These are phyloP conservation scores for Calamus simplicifolius DNA, from an alignment of 176 grass and related monocot genomes.

Conservation along the genomic window DNA sequence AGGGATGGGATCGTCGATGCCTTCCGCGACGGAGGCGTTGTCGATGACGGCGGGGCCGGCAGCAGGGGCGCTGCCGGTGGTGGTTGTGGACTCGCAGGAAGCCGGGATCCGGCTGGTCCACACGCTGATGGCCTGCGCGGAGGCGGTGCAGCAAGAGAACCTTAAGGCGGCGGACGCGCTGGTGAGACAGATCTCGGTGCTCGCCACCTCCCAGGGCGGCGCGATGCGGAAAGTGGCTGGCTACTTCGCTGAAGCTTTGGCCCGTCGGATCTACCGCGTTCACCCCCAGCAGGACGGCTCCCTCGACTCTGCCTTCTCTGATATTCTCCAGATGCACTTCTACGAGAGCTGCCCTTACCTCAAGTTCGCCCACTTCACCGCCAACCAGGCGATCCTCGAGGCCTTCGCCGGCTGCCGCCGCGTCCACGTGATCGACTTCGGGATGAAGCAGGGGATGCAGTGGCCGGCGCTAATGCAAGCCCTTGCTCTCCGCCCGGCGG, in stretches of 20 bases:
- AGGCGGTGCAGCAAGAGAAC: slow-evolving; percentile 90
- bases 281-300: slow-evolving; percentile 34
- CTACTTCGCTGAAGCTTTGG: slow-evolving; percentile 86
- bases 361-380: slow-evolving; percentile 99
- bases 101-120: slow-evolving; percentile 80
- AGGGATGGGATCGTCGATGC: slow-evolving; percentile 19
- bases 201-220: slow-evolving; percentile 73
- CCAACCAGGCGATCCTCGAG: slow-evolving; percentile 94
- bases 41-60: slow-evolving; percentile 14
- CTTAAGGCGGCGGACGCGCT: slow-evolving; percentile 56
- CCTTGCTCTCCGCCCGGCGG: slow-evolving; percentile 76
- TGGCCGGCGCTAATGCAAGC: slow-evolving; percentile 93
- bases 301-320: slow-evolving; percentile 66
- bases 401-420: slow-evolving; percentile 72
- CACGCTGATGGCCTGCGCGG: slow-evolving; percentile 71
- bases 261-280: slow-evolving; percentile 61
- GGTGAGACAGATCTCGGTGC: slow-evolving; percentile 74
- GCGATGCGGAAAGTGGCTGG: slow-evolving; percentile 90
- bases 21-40: slow-evolving; percentile 5
- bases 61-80: slow-evolving; percentile 36
- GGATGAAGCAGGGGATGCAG: slow-evolving; percentile 95
- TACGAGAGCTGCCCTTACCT: slow-evolving; percentile 97
- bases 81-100: slow-evolving; percentile 78
- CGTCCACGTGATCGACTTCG: slow-evolving; percentile 93
- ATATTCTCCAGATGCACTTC: slow-evolving; percentile 85